These are phyloP conservation scores for Vanderwaltozyma polyspora DNA, from an alignment of 805 yeast species.

Conservation along the genomic window DNA sequence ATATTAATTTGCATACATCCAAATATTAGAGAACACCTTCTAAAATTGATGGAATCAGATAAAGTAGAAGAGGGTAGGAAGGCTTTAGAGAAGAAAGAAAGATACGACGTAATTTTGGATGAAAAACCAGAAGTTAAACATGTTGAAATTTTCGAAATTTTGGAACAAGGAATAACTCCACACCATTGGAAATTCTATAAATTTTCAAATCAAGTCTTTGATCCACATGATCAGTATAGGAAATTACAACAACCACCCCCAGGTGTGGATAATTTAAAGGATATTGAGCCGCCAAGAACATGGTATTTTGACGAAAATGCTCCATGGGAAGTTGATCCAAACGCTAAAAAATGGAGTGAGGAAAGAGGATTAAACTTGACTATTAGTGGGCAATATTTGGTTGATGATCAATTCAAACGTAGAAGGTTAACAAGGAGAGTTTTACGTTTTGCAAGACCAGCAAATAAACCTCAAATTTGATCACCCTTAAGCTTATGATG, in stretches of 20 bases:
- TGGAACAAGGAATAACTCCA: slow-evolving; percentile 44
- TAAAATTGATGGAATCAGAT: slow-evolving; percentile 14
- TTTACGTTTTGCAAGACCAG: slow-evolving; percentile 34
- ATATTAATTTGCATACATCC: slow-evolving; percentile 51
- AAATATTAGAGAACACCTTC: slow-evolving; percentile 24
- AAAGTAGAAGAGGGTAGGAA: slow-evolving; percentile 12
- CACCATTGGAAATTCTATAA: slow-evolving; percentile 51
- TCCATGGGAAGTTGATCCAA: slow-evolving; percentile 54
- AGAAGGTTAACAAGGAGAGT: slow-evolving; percentile 46
- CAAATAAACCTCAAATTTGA: slow-evolving; percentile 6
- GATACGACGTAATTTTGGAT: slow-evolving; percentile 46
- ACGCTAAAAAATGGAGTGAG: slow-evolving; percentile 41
- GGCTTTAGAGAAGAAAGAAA: slow-evolving; percentile 10
- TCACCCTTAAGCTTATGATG: background rate
- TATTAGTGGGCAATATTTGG: slow-evolving; percentile 40
- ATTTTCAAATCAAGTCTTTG: slow-evolving; percentile 48
- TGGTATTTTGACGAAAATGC: slow-evolving; percentile 60
- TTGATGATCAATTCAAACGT: slow-evolving; percentile 42
- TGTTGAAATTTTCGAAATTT: slow-evolving; percentile 75
- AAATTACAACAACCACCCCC: slow-evolving; percentile 47
- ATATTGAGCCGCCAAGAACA: slow-evolving; percentile 54
- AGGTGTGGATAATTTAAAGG: slow-evolving; percentile 45
- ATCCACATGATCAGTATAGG: slow-evolving; percentile 35
- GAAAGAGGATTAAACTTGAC: slow-evolving; percentile 31
- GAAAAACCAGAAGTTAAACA: slow-evolving; percentile 46